Percentiles rank a stretch among this genome's conserved stretches.
Conservation (phyloP, 108 stramenopile genomes). For the Skeletonema costatum region DNA sequence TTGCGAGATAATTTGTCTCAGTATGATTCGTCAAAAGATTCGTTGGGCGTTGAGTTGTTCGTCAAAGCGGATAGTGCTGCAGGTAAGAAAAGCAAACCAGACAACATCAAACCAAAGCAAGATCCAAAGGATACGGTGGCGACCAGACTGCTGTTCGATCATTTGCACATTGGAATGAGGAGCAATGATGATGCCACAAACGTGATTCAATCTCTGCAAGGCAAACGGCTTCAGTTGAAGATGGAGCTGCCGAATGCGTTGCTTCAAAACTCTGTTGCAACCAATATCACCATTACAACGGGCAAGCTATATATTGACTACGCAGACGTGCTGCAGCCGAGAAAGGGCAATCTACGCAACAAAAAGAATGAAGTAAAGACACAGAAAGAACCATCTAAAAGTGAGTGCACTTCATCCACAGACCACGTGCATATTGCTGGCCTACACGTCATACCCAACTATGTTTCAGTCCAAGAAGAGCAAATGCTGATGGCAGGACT, state of each 20-base stretch:
- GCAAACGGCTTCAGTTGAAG: slow-evolving; percentile 32
- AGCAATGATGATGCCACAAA: slow-evolving; percentile 59
- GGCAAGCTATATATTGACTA: slow-evolving; percentile 77
- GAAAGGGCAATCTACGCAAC: slow-evolving; percentile 5
- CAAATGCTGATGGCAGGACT: slow-evolving; percentile 69
- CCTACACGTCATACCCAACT: slow-evolving; percentile 62
- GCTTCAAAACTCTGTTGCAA: slow-evolving; percentile 1
- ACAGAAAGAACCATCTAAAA: slow-evolving; percentile 60
- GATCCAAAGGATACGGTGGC: neutral
- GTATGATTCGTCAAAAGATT: neutral
- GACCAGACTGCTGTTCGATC: slow-evolving; percentile 9
- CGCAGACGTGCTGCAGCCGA: slow-evolving; percentile 60
- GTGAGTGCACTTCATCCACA: slow-evolving; percentile 86
- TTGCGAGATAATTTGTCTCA: slow-evolving; percentile 14
- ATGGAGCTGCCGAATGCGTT: slow-evolving; percentile 24
- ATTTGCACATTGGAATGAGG: slow-evolving; percentile 47
- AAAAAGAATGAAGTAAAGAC: slow-evolving; percentile 22
- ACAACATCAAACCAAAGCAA: slow-evolving; percentile 1
- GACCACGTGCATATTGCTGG: slow-evolving; percentile 66
- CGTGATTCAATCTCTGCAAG: slow-evolving; percentile 61
- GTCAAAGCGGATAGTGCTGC: slow-evolving; percentile 10
- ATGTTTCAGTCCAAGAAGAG: slow-evolving; percentile 65
- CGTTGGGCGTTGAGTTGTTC: slow-evolving; percentile 36
- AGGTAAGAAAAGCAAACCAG: slow-evolving; percentile 9
- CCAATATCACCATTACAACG: slow-evolving; percentile 29